phyloP scores from a whole-genome alignment of 1,139 yeast genomes.

The Magnusiomyces suaveolens region DNA sequence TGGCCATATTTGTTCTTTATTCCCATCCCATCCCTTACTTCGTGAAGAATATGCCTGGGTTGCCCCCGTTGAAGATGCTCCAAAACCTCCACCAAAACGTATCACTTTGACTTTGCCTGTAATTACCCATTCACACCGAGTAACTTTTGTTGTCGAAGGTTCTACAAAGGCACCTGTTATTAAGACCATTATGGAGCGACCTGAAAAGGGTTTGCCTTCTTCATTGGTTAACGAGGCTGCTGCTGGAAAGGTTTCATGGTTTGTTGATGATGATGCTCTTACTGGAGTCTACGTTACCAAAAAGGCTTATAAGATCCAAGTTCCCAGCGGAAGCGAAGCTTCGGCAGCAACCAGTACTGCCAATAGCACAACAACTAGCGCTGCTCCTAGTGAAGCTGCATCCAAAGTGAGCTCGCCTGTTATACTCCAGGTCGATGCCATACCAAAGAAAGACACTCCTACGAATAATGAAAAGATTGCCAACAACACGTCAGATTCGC shows the following conservation, averaged over 20 bases:
- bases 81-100: conserved; percentile 79
- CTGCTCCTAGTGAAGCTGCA: neutral
- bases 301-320: conserved; percentile 51
- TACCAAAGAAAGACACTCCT: neutral
- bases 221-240: conserved; percentile 92
- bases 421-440: neutral
- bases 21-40: conserved; percentile 82
- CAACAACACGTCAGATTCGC: neutral
- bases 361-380: neutral
- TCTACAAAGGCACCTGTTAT: conserved; percentile 90
- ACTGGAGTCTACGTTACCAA: conserved; percentile 70
- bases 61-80: conserved; percentile 86
- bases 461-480: neutral
- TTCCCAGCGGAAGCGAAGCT: neutral
- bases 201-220: conserved; percentile 92
- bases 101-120: conserved; percentile 92
- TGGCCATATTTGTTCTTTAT: conserved; percentile 92
- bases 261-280: conserved; percentile 92
- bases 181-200: conserved; percentile 90
- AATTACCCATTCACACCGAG: conserved; percentile 86
- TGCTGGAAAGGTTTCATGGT: conserved; percentile 95
- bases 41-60: conserved; percentile 95
- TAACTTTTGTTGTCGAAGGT: conserved; percentile 91
- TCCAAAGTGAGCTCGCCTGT: neutral
- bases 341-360: neutral